Conservation (phyloP, 73 alveolate genomes). For the Effrenium voratum region DNA sequence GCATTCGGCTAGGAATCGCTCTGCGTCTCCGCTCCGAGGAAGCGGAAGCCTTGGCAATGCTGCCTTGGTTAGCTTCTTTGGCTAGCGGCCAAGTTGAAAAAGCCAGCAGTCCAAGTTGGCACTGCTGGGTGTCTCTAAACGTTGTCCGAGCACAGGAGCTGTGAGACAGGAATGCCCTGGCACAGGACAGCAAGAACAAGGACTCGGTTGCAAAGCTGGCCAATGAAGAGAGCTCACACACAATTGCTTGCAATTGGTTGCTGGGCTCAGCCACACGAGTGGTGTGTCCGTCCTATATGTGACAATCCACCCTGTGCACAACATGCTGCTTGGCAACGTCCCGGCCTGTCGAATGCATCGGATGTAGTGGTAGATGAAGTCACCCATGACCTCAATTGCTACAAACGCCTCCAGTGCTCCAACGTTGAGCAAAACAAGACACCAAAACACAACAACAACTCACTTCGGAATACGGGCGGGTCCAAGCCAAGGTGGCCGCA, state of each 20-base stretch:
- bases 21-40: too few relatives aligned
- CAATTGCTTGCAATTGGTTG: background rate
- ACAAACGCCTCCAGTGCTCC: background rate
- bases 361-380: constrained; percentile 86
- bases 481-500: background rate
- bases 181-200: too few relatives aligned
- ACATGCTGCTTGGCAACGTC: too few relatives aligned
- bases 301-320: too few relatives aligned
- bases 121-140: too few relatives aligned
- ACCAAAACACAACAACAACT: background rate
- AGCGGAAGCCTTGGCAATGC: too few relatives aligned
- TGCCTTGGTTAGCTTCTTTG: too few relatives aligned
- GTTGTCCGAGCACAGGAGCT: constrained; percentile 72
- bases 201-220: background rate
- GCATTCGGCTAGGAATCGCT: too few relatives aligned
- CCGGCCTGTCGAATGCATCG: constrained; percentile 56
- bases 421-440: background rate
- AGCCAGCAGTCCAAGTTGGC: too few relatives aligned
- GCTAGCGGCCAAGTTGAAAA: too few relatives aligned
- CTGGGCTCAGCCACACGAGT: too few relatives aligned
- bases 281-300: too few relatives aligned
- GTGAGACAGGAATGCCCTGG: constrained; percentile 82
- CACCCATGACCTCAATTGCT: constrained; percentile 62
- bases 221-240: background rate
- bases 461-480: background rate